Percentiles rank a stretch among this genome's conserved stretches.
Conservation (phyloP, 371 early-diverging fungal species). For the Rhizomucor miehei region DNA sequence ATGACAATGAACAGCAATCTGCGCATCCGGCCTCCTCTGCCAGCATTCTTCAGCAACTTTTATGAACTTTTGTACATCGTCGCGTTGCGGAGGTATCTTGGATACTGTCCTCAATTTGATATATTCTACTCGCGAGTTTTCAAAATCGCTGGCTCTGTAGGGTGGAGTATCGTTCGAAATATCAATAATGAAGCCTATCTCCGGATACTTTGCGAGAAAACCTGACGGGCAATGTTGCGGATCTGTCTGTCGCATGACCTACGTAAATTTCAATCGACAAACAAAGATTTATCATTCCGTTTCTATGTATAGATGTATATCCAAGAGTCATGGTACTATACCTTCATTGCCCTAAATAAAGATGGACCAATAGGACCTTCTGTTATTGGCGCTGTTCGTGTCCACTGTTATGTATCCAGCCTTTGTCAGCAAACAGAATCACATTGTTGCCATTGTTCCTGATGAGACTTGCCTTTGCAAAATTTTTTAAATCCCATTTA, state of each 20-base stretch:
- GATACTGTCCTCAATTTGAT: conserved; percentile 63
- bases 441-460: not conserved
- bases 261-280: conserved; percentile 11
- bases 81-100: conserved; percentile 64
- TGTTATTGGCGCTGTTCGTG: conserved; percentile 54
- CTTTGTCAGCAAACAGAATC: not conserved
- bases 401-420: conserved; percentile 37
- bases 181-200: conserved; percentile 56
- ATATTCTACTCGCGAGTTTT: conserved; percentile 56
- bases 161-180: conserved; percentile 62
- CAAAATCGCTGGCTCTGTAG: conserved; percentile 61
- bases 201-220: conserved; percentile 60
- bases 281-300: not conserved
- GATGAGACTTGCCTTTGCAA: conserved; percentile 50
- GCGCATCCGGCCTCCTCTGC: conserved; percentile 55
- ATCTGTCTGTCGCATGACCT: conserved; percentile 69
- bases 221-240: conserved; percentile 59
- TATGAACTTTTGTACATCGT: conserved; percentile 58
- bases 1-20: conserved; percentile 75
- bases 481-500: conserved; percentile 72
- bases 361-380: conserved; percentile 47
- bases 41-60: conserved; percentile 51
- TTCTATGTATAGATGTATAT: too few species aligned
- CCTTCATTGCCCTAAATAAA: conserved; percentile 59
- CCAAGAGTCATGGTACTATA: not conserved